Percentiles rank a stretch among this genome's conserved stretches.
phyloP scores from a whole-genome alignment of 2,329 filamentous ascomycete genomes.

The Stromatinia cepivora region DNA sequence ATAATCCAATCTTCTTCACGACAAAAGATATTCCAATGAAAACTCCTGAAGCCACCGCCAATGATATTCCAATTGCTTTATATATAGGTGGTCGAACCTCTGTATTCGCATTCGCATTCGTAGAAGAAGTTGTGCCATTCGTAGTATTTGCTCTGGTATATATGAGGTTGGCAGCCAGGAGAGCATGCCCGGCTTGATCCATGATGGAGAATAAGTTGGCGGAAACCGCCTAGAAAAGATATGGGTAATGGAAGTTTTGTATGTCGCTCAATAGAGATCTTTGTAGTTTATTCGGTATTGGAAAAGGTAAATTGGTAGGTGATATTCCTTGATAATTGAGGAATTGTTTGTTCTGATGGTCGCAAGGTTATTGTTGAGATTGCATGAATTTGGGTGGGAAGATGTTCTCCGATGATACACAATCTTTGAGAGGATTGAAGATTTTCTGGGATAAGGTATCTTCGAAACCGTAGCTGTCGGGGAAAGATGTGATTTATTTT shows the following conservation, averaged over 20 bases:
- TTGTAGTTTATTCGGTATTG: slow-evolving; percentile 2
- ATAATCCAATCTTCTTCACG: slow-evolving; percentile 86
- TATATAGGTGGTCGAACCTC: slow-evolving; percentile 49
- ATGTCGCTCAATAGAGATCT: slow-evolving; percentile 15
- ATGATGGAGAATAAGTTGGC: slow-evolving; percentile 38
- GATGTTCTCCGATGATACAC: not conserved
- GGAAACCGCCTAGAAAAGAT: slow-evolving; percentile 21
- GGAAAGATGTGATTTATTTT: not conserved
- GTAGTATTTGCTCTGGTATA: slow-evolving; percentile 49
- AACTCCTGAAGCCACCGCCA: slow-evolving; percentile 82
- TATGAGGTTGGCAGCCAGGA: slow-evolving; percentile 44
- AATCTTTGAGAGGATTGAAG: not conserved
- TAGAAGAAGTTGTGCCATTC: slow-evolving; percentile 32
- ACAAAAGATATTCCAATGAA: slow-evolving; percentile 97
- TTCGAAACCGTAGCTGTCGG: too few species aligned
- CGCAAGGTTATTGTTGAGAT: slow-evolving; percentile 9
- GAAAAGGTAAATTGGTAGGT: not conserved
- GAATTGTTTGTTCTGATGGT: not conserved
- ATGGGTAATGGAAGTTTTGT: slow-evolving; percentile 9
- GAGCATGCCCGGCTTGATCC: slow-evolving; percentile 43
- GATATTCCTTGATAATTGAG: not conserved
- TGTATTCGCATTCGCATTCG: slow-evolving; percentile 31
- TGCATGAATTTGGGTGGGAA: slow-evolving; percentile 3
- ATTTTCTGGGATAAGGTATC: not conserved
- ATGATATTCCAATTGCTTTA: slow-evolving; percentile 82